Percentiles rank a stretch among this genome's conserved stretches.
These are phyloP conservation scores for Solanum okadae DNA, from an alignment of 257 asterid species.

Conservation along the genomic window DNA sequence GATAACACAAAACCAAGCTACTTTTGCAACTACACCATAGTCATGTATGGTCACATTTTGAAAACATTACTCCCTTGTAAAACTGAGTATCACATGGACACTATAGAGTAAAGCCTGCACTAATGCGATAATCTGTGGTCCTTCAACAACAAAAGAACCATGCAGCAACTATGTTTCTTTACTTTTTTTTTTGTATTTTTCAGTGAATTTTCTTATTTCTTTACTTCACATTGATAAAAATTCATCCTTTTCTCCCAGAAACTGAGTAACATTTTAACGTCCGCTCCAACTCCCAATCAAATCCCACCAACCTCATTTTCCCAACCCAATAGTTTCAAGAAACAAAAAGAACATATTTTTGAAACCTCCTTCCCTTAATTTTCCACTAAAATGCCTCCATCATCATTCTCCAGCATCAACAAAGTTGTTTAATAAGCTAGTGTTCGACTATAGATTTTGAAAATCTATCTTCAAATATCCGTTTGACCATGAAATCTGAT, in stretches of 20 bases:
- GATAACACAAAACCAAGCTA: neutral
- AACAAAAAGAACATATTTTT: neutral
- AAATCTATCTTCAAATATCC: neutral
- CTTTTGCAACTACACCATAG: neutral
- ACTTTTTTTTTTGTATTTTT: neutral
- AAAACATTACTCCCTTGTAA: neutral
- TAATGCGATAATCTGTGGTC: neutral
- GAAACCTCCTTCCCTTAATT: neutral
- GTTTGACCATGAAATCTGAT: neutral
- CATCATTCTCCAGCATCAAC: neutral
- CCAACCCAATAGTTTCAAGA: neutral
- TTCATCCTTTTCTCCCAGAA: neutral
- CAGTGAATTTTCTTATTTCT: neutral
- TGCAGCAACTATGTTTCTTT: neutral
- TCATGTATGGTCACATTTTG: neutral
- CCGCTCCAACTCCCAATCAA: neutral
- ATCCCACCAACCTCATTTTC: neutral
- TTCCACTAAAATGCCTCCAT: neutral
- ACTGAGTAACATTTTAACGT: neutral
- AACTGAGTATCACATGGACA: neutral
- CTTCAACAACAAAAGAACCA: neutral
- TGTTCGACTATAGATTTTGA: neutral
- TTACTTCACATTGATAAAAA: neutral
- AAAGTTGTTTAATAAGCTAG: neutral
- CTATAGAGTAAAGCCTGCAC: neutral